phyloP scores from a whole-genome alignment of 768 basidiomycete genomes.

The Leccinum barrowsii region DNA sequence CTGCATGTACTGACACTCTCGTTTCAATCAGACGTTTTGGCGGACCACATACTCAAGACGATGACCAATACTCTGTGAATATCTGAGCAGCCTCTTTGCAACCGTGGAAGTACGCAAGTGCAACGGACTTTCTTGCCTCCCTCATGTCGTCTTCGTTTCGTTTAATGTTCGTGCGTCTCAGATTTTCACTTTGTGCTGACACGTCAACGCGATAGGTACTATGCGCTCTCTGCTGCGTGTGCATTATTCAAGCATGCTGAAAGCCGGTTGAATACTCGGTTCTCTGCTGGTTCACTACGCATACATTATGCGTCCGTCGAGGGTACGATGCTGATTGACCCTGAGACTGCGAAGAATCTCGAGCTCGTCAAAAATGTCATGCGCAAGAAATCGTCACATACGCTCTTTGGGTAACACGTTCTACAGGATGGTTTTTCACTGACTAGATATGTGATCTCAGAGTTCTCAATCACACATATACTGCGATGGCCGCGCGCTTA shows the following conservation, averaged over 20 bases:
- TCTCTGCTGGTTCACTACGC: constrained; percentile 63
- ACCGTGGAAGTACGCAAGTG: too few relatives aligned
- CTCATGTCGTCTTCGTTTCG: too few relatives aligned
- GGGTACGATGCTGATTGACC: constrained; percentile 94
- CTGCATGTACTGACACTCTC: too few relatives aligned
- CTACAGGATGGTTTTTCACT: neutral
- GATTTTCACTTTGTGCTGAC: constrained; percentile 2
- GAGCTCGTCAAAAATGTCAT: constrained; percentile 82
- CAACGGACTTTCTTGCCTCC: too few relatives aligned
- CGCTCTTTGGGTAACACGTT: constrained; percentile 66
- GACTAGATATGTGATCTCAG: constrained; percentile 34
- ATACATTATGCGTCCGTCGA: constrained; percentile 78
- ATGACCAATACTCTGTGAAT: too few relatives aligned
- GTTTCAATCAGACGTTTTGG: too few relatives aligned
- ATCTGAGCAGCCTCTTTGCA: too few relatives aligned
- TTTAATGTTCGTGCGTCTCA: constrained; percentile 5
- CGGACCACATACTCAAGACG: too few relatives aligned
- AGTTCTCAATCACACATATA: constrained; percentile 75
- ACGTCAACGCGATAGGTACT: constrained; percentile 54
- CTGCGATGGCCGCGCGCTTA: constrained; percentile 85
- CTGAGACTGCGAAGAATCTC: constrained; percentile 82
- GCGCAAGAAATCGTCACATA: constrained; percentile 63
- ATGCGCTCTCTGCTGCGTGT: constrained; percentile 79
- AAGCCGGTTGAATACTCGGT: constrained; percentile 62
- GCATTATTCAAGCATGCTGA: constrained; percentile 89